A percentile compares a stretch with the other conserved stretches of the same genome.
Conservation (phyloP, 768 basidiomycete species). For the Clavulina sp. region DNA sequence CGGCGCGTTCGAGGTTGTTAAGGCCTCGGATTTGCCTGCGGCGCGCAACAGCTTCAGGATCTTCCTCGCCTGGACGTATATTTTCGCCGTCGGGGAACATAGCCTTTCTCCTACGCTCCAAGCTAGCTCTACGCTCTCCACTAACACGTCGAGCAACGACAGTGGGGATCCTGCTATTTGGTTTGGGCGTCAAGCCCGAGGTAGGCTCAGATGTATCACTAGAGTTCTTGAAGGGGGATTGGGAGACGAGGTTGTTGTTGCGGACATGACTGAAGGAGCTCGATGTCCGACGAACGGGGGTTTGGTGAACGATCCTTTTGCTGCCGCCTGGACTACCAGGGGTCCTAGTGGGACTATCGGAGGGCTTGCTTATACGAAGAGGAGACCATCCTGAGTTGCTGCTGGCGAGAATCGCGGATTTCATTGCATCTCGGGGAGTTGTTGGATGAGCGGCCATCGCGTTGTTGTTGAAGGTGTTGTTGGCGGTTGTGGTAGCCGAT, state of each 20-base stretch:
- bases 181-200: not conserved
- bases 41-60: conserved; percentile 41
- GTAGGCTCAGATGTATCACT: conserved; percentile 2
- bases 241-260: conserved; percentile 63
- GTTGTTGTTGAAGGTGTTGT: no score
- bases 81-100: conserved; percentile 3
- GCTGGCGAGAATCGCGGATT: not conserved
- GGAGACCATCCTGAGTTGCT: not conserved
- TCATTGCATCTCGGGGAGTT: not conserved
- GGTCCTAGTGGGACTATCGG: not conserved
- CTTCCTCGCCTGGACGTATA: not conserved
- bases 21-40: conserved; percentile 59
- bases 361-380: not conserved
- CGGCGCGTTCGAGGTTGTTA: conserved; percentile 53
- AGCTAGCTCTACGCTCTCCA: conserved; percentile 4
- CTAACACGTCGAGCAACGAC: conserved; percentile 5
- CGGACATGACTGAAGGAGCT: conserved; percentile 66
- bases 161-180: not conserved
- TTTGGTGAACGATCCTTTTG: not conserved
- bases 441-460: not conserved
- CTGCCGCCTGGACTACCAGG: not conserved
- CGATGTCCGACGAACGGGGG: conserved; percentile 48
- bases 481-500: no score
- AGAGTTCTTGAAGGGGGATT: conserved; percentile 56
- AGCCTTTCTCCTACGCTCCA: conserved; percentile 17